A percentile compares a stretch with the other conserved stretches of the same genome.
phyloP scores from a whole-genome alignment of 2,329 filamentous ascomycete species.

The Epichloe bromicola region DNA sequence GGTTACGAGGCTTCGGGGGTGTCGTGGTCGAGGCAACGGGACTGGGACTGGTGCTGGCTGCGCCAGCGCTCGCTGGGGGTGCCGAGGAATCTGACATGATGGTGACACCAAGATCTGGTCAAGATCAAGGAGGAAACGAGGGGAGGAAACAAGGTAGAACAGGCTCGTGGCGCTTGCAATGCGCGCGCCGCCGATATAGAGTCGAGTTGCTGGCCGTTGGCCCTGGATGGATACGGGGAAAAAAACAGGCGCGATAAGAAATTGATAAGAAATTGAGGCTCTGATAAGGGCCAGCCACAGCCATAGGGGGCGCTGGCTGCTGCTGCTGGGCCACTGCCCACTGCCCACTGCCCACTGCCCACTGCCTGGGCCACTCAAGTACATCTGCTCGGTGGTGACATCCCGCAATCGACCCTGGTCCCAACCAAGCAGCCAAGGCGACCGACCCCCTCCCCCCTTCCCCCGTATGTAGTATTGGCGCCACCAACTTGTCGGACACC shows the following conservation, averaged over 20 bases:
- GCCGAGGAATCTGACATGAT: neutral
- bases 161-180: neutral
- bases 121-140: neutral
- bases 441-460: neutral
- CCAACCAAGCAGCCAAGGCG: neutral
- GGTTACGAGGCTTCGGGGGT: constrained; percentile 43
- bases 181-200: neutral
- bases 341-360: no score
- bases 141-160: neutral
- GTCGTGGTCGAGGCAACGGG: constrained; percentile 5
- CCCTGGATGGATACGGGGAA: neutral
- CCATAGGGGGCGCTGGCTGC: neutral
- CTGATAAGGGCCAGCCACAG: neutral
- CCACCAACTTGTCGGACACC: neutral
- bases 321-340: no score
- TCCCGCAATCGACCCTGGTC: neutral
- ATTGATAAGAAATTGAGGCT: neutral
- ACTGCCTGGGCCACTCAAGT: no score
- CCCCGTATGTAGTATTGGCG: neutral
- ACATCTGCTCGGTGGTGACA: neutral
- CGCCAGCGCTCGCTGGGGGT: neutral
- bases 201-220: neutral
- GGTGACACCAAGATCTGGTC: neutral
- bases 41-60: constrained; percentile 2
- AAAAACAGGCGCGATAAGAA: constrained; percentile 15